These are phyloP conservation scores for Macrophomina phaseolina DNA, from an alignment of 2,329 filamentous ascomycete genomes.

Conservation along the genomic window DNA sequence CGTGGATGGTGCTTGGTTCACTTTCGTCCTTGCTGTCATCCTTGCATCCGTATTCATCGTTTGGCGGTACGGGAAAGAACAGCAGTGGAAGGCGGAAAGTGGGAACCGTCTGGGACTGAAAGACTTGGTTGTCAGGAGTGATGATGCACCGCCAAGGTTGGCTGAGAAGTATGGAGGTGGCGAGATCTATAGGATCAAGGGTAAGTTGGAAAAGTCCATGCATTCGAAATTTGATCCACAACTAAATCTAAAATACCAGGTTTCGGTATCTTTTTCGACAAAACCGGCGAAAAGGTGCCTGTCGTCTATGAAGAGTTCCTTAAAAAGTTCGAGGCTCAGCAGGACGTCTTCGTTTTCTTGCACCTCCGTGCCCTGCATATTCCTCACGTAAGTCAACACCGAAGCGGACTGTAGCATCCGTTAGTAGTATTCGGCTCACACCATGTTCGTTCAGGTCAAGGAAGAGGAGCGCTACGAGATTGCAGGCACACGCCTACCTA, in stretches of 20 bases:
- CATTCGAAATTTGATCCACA: not conserved
- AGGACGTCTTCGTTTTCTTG: constrained; percentile 75
- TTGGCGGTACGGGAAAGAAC: constrained; percentile 80
- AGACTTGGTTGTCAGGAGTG: constrained; percentile 52
- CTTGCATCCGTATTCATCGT: constrained; percentile 71
- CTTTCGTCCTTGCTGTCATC: constrained; percentile 66
- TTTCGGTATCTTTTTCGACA: constrained; percentile 80
- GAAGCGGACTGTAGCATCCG: too few relatives aligned
- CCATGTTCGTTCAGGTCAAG: constrained; percentile 30
- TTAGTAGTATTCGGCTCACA: not conserved
- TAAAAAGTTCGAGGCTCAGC: constrained; percentile 70
- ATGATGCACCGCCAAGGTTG: constrained; percentile 45
- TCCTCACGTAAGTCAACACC: constrained; percentile 54
- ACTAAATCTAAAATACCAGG: constrained; percentile 44
- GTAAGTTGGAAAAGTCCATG: not conserved
- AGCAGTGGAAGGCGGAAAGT: constrained; percentile 74
- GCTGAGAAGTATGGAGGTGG: constrained; percentile 45
- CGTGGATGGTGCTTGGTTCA: constrained; percentile 80
- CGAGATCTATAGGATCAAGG: constrained; percentile 48
- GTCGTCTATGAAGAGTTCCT: constrained; percentile 75
- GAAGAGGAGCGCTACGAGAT: constrained; percentile 57
- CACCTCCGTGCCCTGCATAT: constrained; percentile 69
- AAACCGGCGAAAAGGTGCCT: constrained; percentile 69
- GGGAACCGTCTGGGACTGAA: constrained; percentile 60
- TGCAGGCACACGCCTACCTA: constrained; percentile 56